Evolutionary conservation across 148 eudicot genomes (phyloP), one percentile per base, ranked within the genome.

Genomic region (Selenicereus undatus): DNA sequence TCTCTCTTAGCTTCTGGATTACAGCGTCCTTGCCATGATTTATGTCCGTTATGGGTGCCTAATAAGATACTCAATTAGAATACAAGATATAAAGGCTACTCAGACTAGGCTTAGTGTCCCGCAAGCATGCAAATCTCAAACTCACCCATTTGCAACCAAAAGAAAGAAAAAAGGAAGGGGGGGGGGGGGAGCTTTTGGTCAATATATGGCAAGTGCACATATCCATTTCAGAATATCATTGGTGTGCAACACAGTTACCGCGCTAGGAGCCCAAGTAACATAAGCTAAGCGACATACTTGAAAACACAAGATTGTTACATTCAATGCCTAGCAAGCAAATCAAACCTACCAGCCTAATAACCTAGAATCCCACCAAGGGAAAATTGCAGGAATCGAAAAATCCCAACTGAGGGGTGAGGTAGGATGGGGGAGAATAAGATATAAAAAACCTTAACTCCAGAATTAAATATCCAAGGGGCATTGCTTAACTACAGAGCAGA

Each of bases 1-100:
- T 75, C 32, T 88, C 89, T 71, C 70, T 86, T 36, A 88, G 87
- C 72, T 82, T 86, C 86, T 76, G 86, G 74, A 75, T 69, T 39
- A 86, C 85, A 24, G n/a, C 73, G 64, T 86, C 80, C 45, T 75
- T 85, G 26, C 84, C 90, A 71, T 80, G 82, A 82, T 70, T 62
- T 51, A 85, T 70, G 76, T 69, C 77, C 56, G 77, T 73, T n/a
- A 70, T 65, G 50, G 82, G 56, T 70, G 82, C 86, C 91, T 89
- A 83, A 69, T 17, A 29, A 45, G 21, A 30, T 11, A 11, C 26
- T 64, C 29, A 64, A 3, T 64, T 24, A 64, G 68, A 64, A 64
- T 22, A 22, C 6, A 64, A 64, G 1, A 64, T n/a, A 64, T 8
- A n/a, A 24, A 64, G 17, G 29, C 7, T 24, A 64, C 29, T 64